Conservation (phyloP, 2,329 filamentous ascomycete species). For the Aspergillus thermomutatus region DNA sequence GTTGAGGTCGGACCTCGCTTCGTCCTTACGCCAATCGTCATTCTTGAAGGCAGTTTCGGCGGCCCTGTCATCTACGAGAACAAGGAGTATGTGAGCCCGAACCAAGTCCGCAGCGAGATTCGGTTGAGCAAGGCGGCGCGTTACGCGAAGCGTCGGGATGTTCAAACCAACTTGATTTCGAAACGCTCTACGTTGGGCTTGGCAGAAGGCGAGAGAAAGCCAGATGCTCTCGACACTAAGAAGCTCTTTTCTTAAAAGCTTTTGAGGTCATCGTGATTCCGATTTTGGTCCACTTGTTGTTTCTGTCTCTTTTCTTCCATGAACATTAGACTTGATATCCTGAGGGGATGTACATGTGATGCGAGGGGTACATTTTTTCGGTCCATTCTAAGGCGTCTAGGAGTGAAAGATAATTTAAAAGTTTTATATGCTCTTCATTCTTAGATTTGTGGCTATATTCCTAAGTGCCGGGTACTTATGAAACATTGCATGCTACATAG, state of each 20-base stretch:
- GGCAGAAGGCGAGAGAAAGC: constrained; percentile 57
- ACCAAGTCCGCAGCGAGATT: constrained; percentile 84
- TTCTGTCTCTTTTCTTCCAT: constrained; percentile 15
- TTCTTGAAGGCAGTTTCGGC: constrained; percentile 91
- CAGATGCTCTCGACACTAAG: constrained; percentile 71
- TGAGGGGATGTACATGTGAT: constrained; percentile 33
- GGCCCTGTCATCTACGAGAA: constrained; percentile 98
- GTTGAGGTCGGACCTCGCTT: constrained; percentile 94
- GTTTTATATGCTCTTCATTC: not conserved
- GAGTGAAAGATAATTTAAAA: constrained; percentile 22
- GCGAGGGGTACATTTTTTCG: constrained; percentile 28
- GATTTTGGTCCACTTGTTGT: constrained; percentile 15
- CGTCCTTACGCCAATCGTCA: constrained; percentile 89
- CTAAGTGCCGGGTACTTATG: not conserved
- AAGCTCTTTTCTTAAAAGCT: constrained; percentile 66
- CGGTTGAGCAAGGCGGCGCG: constrained; percentile 70
- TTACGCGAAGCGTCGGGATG: constrained; percentile 74
- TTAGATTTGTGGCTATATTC: not conserved
- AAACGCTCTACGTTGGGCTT: constrained; percentile 77
- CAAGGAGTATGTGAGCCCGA: constrained; percentile 93
- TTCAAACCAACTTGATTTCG: constrained; percentile 65
- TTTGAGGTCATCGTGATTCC: constrained; percentile 48
- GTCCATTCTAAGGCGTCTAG: constrained; percentile 31
- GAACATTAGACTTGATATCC: constrained; percentile 31
- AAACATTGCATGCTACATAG: not conserved